A percentile compares a stretch with the other conserved stretches of the same genome.
Evolutionary conservation across 208 protist genomes (phyloP).

Genomic region (Vickermania ingenoplastis): DNA sequence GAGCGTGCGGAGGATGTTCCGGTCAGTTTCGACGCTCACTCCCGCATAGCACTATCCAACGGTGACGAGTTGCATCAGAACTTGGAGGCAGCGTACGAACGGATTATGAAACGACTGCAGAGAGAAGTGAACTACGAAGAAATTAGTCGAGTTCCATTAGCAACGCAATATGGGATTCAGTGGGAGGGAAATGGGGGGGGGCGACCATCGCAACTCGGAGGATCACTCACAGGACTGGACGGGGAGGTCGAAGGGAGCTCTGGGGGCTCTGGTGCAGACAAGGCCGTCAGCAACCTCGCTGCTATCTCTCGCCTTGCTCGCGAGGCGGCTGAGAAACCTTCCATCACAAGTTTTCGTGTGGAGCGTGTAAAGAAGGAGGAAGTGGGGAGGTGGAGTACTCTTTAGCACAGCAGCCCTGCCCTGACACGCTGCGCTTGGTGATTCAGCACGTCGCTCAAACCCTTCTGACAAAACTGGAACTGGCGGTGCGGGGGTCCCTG

Average conservation of each 20-base stretch:
- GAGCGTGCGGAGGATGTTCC: too few species aligned
- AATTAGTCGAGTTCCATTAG: slow-evolving; percentile 26
- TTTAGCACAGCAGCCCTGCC: slow-evolving; percentile 69
- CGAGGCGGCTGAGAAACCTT: not conserved
- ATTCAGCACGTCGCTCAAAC: slow-evolving; percentile 52
- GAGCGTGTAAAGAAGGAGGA: not conserved
- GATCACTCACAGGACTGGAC: too few species aligned
- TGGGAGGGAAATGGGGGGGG: slow-evolving; percentile 10
- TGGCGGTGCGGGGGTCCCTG: slow-evolving; percentile 62
- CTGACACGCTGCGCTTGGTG: slow-evolving; percentile 69
- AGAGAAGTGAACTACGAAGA: slow-evolving; percentile 74
- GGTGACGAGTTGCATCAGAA: slow-evolving; percentile 46
- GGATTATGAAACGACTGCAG: slow-evolving; percentile 81
- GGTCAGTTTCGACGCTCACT: too few species aligned
- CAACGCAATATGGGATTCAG: slow-evolving; percentile 58
- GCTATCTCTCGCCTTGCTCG: not conserved
- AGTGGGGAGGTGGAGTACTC: slow-evolving; percentile 34
- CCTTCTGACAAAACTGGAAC: slow-evolving; percentile 47
- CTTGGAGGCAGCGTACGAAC: slow-evolving; percentile 61
- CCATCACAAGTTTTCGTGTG: not conserved
- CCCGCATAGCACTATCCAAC: too few species aligned
- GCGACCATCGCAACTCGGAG: not conserved
- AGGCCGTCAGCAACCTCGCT: not conserved
- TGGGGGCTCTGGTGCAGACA: not conserved
- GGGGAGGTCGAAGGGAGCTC: not conserved